Base-by-base conservation (phyloP, 345 rosid species). In the Salix exigua region DNA sequence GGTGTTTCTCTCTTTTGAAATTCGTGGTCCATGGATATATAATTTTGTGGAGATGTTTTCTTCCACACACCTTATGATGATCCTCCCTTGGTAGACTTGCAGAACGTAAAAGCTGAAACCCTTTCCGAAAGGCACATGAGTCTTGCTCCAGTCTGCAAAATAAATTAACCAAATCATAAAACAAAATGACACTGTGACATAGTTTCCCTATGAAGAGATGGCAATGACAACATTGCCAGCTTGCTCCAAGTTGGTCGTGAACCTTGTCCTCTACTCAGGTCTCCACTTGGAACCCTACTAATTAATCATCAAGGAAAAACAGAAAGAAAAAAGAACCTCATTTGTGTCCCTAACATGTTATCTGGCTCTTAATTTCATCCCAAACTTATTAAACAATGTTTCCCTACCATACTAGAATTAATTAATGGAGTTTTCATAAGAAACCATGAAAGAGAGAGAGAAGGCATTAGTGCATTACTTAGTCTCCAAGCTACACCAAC, bases 61-160 rank as follows among this genome's bases (percentile, higher is more conserved):
- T 35, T 35, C 0, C n/a, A 17, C 77, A 16, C 16, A 91, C 98
- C 92, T 90, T 77, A 92, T 89, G 19, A 86, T 13, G 25, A 87
- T 83, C 78, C 74, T 91, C 70, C 98, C 98, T 1, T 83, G 89
- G 85, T 91, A 95, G 67, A 61, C 30, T 60, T 95, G 97, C 82
- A 89, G 87, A 19, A 86, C 80, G 77, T 90, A 81, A 85, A 91
- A 85, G 80, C 93, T 91, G 73, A 92, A 82, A 66, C 97, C 97
- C 44, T 88, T 88, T 73, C 97, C 97, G 69, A 95, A 18, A 69
- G 89, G 92, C 73, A 86, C 73, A n/a, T 86, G 80, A 11, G 80
- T 72, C 73, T 84, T 85, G 46, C 72, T 85, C 93, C 92, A 91
- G 80, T 93, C 99, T 93, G 86, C 80, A 75, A 13, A 26, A 73